Percentiles rank a stretch among this genome's conserved stretches.
phyloP scores from a whole-genome alignment of 2,329 filamentous ascomycete genomes.

The Trichoderma harzianum region DNA sequence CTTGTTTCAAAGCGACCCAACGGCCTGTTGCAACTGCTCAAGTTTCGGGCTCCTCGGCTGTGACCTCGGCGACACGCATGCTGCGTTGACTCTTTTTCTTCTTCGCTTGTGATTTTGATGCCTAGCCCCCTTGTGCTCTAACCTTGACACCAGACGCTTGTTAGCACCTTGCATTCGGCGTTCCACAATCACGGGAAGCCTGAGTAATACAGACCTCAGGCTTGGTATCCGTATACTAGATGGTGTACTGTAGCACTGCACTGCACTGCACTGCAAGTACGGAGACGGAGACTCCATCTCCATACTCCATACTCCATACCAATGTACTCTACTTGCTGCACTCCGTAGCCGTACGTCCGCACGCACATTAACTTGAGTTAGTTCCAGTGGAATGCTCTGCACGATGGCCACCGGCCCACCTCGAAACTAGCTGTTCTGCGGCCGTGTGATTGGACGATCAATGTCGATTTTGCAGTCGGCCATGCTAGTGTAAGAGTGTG shows the following conservation, averaged over 20 bases:
- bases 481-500: background rate
- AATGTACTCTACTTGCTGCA: background rate
- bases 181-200: slow-evolving; percentile 4
- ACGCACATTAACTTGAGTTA: background rate
- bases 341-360: background rate
- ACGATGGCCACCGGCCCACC: background rate
- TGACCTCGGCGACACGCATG: background rate
- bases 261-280: too few relatives aligned
- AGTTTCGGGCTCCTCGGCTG: slow-evolving; percentile 5
- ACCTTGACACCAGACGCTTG: background rate
- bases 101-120: background rate
- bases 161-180: background rate
- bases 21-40: background rate
- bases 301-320: too few relatives aligned
- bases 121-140: background rate
- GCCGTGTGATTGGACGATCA: slow-evolving; percentile 3
- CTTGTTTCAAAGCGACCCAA: background rate
- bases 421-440: background rate
- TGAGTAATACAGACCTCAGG: background rate
- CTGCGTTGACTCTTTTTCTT: background rate
- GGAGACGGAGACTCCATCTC: background rate
- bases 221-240: background rate
- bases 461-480: background rate
- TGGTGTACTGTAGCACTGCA: background rate
- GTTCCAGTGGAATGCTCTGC: background rate